Conservation (phyloP, 148 eudicot genomes). For the Camellia granthamiana region DNA sequence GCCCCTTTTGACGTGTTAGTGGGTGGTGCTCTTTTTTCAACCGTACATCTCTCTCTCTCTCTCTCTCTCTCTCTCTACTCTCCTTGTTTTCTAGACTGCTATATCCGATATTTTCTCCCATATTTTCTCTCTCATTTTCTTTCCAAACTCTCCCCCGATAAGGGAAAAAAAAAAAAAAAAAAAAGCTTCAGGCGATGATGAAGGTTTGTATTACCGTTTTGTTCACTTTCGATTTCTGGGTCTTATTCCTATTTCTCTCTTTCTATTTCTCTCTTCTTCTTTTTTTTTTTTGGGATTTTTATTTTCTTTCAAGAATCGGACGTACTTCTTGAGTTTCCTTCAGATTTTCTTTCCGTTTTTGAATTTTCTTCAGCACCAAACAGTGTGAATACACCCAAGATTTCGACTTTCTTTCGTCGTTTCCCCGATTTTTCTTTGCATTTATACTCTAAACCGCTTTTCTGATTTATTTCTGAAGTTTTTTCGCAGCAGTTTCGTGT, state of each 20-base stretch:
- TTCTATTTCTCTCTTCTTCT: not conserved
- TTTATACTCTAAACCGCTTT: no score
- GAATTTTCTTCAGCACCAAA: not conserved
- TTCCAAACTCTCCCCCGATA: not conserved
- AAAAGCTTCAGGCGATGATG: not conserved
- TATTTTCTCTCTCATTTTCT: conserved; percentile 16
- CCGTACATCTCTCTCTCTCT: conserved; percentile 5
- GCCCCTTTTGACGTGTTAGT: conserved; percentile 50
- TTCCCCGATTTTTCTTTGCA: not conserved
- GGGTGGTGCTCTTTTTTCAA: conserved; percentile 32
- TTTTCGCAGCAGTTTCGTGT: conserved; percentile 18
- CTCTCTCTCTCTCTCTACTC: conserved; percentile 1
- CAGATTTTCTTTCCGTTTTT: not conserved
- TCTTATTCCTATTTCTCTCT: not conserved
- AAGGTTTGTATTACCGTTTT: conserved; percentile 2
- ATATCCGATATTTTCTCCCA: not conserved
- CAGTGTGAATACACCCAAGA: not conserved
- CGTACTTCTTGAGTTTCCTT: conserved; percentile 2
- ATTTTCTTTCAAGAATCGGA: not conserved
- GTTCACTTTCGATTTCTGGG: not conserved
- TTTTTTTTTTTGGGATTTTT: not conserved
- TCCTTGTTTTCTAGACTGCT: not conserved
- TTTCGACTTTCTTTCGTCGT: not conserved
- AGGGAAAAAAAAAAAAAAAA: not conserved
- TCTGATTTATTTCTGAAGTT: not conserved